Base-by-base conservation (phyloP, 1,139 yeast species). In the Candida albicans region DNA sequence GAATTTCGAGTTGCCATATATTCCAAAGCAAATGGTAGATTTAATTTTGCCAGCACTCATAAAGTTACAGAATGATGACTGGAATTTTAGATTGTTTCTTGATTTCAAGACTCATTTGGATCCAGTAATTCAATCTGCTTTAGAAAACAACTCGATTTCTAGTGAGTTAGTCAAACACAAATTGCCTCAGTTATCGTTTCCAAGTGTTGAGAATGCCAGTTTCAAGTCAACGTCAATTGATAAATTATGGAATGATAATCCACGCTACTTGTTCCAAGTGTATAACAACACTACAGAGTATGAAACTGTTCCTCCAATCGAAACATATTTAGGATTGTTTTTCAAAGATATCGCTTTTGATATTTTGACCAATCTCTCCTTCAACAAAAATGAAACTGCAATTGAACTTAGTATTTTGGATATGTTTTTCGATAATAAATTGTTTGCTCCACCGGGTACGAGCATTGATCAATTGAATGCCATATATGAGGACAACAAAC, bases 341-440 rank as follows among this genome's bases (percentile, higher is more conserved):
- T 74, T 90, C 54, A 79, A 88, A 51, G 99, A 95, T 58, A 67
- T 88, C 25, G 73, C 85, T 26, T 76, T 78, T 42, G 97, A 91
- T 61, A 69, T 87, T 35, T 78, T 91, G 49, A 82, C 85, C 46
- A 82, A 86, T 53, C 70, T 93, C 68, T 96, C 93, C 48, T 93
- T 88, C 68, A 93, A 93, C 65, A 83, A 96, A 58, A 82, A 81
- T 44, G 96, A 89, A 54, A 95, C 90, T 8, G 84, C 96, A 0
- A 81, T 87, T 47, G 96, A 90, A 63, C 76, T 93, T 44, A 76
- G 89, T 28, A 81, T 85, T 8, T 67, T 93, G 46, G 95, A 87
- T 57, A 64, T 81, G 47, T 91, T 84, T 57, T 89, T 90, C 68
- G 77, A 79, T 50, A 74, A 79, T 14, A 79, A 79, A 36, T 66